Evolutionary conservation across 164 flowering plant genomes (phyloP), one percentile per base, ranked within the genome.

Genomic region (Annona squamosa): DNA sequence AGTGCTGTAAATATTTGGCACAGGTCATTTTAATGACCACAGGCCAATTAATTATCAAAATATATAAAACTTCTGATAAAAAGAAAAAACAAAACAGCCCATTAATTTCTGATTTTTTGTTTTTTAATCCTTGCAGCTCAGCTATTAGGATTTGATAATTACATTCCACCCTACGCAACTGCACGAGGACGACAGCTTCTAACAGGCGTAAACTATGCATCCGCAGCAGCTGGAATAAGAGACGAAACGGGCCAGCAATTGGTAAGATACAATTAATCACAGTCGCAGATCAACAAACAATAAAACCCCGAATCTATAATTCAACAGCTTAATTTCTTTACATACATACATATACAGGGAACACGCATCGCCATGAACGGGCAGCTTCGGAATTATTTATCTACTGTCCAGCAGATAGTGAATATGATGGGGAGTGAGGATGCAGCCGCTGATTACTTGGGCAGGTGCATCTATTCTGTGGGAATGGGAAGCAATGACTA

Each of bases 401-500:
- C 43, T 45, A 79, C 85, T 3, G 87, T 91, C 16, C 62, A 76
- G 0, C 86, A 84, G 62, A 73, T 90, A n/a, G 83, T 82, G 6
- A 68, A 75, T 73, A 5, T 88, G 26, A 75, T 91, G 0, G 91
- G 92, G 10, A 82, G 82, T n/a, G 78, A 83, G 63, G 69, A 71
- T 10, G 0, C 75, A 0, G 78, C 81, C 6, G 75, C 79, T 5
- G 12, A 80, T 45, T 72, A 84, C 65, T 77, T 86, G 2, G 68
- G 78, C 79, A 65, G 59, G 62, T 84, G 85, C 71, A 46, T 85
- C 4, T 82, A 72, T 62, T 10, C 73, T 0, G 77, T 85, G 2
- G 80, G 76, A 57, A 69, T 82, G 73, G 89, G 89, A 17, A 84
- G 81, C 67, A 89, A 89, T 59, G 92, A 89, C 63, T 89, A 87